Evolutionary conservation across 75 land plant genomes (phyloP), one percentile per base, ranked within the genome.

Genomic region (Sequoiadendron giganteum): DNA sequence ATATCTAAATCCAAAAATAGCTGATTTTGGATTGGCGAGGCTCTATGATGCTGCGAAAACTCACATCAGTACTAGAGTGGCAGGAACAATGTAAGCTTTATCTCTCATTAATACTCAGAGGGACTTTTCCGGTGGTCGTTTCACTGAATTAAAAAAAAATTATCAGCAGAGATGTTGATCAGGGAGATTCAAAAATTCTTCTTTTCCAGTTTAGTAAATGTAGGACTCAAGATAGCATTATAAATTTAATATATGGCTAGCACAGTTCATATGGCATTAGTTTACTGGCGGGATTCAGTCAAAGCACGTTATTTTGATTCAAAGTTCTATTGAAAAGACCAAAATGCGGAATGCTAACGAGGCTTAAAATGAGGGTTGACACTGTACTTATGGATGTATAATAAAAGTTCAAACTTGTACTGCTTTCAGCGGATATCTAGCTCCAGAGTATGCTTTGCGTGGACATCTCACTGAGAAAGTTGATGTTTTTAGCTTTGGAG

Each of bases 21-120:
- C 94, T 21, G 94, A 93, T 88, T 93, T 93, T 73, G 94, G 94
- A 32, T 88, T 93, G 48, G 94, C 91, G 3, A 82, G 88, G 76
- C 89, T 90, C 47, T 48, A 89, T 90, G 90, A 90, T 55, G 40
- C 89, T 10, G 85, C 84, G 21, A 89, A 92, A 48, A 91, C 92
- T 7, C 93, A 92, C 89, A 89, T 89, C 28, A 92, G 93, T 52
- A 92, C 93, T 28, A 88, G 88, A 61, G 92, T 92, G 36, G 93
- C 93, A 2, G 93, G 93, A 42, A 92, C 93, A 70, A 89, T 92
- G 89, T 88, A 88, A 38, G 89, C 21, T 79, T 39, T 79, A 21
- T 79, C 5, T 19, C 45, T 42, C 43, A 39, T 42, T 79, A 21
- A 19, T 79, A 25, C 82, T 79, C 19, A 39, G 19, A 77, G 42